Conservation (phyloP, 495 filamentous ascomycete species). For the Podospora anserina region DNA sequence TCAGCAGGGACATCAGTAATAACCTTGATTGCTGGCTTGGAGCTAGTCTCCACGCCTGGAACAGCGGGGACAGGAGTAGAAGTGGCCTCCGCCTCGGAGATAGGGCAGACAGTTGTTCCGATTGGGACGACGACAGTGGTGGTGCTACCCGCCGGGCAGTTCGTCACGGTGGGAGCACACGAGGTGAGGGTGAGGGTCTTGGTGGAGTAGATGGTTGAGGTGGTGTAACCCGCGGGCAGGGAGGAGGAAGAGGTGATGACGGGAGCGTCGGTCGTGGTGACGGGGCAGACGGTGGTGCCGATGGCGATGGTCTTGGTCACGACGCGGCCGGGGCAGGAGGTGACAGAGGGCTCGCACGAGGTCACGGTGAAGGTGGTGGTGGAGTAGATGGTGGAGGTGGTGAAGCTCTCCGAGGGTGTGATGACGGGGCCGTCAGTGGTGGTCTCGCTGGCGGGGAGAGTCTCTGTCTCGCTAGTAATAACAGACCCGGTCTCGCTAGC, state of each 20-base stretch:
- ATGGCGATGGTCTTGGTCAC: conserved; percentile 38
- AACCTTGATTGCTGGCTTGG: not conserved
- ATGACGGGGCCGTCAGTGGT: conserved; percentile 14
- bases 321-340: conserved; percentile 44
- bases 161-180: conserved; percentile 53
- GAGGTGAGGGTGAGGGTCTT: conserved; percentile 53
- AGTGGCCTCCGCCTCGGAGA: conserved; percentile 21
- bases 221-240: conserved; percentile 28
- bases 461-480: not conserved
- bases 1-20: not conserved
- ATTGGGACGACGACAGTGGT: conserved; percentile 40
- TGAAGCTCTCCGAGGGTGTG: conserved; percentile 36
- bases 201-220: conserved; percentile 54
- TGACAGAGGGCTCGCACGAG: conserved; percentile 57
- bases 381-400: conserved; percentile 43
- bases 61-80: not conserved
- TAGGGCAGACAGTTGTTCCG: conserved; percentile 38
- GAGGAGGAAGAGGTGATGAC: conserved; percentile 7
- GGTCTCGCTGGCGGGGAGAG: not conserved
- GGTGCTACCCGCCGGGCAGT: conserved; percentile 52
- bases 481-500: not conserved
- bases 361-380: conserved; percentile 36
- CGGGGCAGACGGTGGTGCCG: conserved; percentile 44
- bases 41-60: not conserved
- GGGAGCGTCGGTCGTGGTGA: conserved; percentile 26